phyloP scores from a whole-genome alignment of 495 filamentous ascomycete species.

The Penicillium lagena region DNA sequence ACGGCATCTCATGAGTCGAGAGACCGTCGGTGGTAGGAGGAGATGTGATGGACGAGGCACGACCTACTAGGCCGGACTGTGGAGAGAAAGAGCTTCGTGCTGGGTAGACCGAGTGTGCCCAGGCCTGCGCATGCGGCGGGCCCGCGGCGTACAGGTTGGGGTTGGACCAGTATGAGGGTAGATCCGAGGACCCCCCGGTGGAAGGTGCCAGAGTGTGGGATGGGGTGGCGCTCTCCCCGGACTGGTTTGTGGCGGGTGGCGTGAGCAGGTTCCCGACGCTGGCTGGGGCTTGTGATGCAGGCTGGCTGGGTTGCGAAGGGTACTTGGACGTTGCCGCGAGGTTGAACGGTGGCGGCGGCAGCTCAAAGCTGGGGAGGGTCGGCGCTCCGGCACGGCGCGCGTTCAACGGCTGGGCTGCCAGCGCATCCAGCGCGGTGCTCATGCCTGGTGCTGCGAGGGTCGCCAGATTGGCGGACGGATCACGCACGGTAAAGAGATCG shows the following conservation, averaged over 20 bases:
- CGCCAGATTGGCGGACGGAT: slow-evolving; percentile 33
- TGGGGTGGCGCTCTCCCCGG: slow-evolving; percentile 48
- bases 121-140: slow-evolving; percentile 38
- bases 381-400: slow-evolving; percentile 55
- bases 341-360: slow-evolving; percentile 46
- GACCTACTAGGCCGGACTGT: slow-evolving; percentile 36
- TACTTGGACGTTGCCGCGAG: slow-evolving; percentile 36
- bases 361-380: slow-evolving; percentile 56
- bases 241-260: slow-evolving; percentile 52
- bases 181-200: slow-evolving; percentile 39
- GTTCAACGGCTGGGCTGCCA: slow-evolving; percentile 43
- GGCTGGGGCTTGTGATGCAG: slow-evolving; percentile 29
- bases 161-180: slow-evolving; percentile 44
- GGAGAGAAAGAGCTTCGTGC: slow-evolving; percentile 51
- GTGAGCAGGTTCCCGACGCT: slow-evolving; percentile 58
- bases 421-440: slow-evolving; percentile 37
- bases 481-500: slow-evolving; percentile 29
- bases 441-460: slow-evolving; percentile 39
- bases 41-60: slow-evolving; percentile 41
- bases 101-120: slow-evolving; percentile 32
- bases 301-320: slow-evolving; percentile 25
- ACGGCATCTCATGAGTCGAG: slow-evolving; percentile 54
- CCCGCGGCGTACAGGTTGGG: slow-evolving; percentile 42
- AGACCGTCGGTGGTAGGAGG: slow-evolving; percentile 40
- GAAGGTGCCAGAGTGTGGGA: slow-evolving; percentile 44